Evolutionary conservation across 2,329 filamentous ascomycete genomes (phyloP).

Genomic region (Neopestalotiopsis sp.): DNA sequence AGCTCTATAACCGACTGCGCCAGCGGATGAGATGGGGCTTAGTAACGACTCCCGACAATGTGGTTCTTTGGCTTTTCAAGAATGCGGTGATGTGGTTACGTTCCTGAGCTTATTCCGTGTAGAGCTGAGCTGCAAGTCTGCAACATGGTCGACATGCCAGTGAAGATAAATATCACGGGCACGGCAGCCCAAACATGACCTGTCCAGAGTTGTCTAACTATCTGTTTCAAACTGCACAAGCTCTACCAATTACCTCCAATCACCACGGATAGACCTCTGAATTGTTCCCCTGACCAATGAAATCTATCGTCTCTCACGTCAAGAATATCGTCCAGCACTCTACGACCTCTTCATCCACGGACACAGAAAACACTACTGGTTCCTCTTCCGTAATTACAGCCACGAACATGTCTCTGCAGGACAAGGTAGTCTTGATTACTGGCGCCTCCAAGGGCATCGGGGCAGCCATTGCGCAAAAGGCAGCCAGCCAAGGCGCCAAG

Average conservation of each 20-base stretch:
- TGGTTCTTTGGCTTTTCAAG: background rate
- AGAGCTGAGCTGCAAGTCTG: background rate
- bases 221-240: background rate
- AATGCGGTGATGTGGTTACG: background rate
- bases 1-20: background rate
- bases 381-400: background rate
- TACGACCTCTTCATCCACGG: background rate
- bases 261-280: background rate
- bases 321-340: background rate
- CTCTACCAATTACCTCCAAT: background rate
- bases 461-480: conserved; percentile 59
- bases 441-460: conserved; percentile 65
- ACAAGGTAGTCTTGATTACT: conserved; percentile 55
- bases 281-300: background rate
- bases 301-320: background rate
- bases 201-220: background rate
- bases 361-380: background rate
- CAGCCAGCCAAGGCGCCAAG: conserved; percentile 59
- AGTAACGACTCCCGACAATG: background rate
- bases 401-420: conserved; percentile 37
- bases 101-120: background rate
- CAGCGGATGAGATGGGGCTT: background rate
- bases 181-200: background rate
- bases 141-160: background rate
- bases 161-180: background rate